A percentile compares a stretch with the other conserved stretches of the same genome.
These are phyloP conservation scores for Cylindrodendrum hubeiense DNA, from an alignment of 2,329 filamentous ascomycete genomes.

Conservation along the genomic window DNA sequence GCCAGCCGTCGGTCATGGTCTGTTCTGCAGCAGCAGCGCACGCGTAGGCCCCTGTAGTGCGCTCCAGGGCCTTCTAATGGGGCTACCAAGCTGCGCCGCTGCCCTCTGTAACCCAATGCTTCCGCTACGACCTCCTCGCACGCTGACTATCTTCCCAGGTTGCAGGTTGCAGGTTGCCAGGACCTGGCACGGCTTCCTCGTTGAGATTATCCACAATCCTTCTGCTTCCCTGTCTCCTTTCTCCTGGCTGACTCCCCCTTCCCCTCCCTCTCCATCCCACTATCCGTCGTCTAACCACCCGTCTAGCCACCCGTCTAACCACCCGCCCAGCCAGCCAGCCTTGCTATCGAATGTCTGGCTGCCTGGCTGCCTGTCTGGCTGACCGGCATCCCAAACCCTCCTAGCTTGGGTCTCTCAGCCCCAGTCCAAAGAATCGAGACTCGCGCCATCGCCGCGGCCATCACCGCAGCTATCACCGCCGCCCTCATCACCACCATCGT, in stretches of 20 bases:
- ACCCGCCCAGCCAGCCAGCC: neutral
- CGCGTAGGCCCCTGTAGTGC: neutral
- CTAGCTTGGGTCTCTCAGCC: neutral
- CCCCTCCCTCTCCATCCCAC: too few species aligned
- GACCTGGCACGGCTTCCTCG: neutral
- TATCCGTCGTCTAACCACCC: neutral
- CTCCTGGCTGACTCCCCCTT: neutral
- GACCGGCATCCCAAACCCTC: slow-evolving; percentile 2
- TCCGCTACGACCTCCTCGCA: neutral
- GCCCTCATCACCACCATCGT: neutral
- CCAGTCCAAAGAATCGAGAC: neutral
- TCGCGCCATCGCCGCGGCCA: slow-evolving; percentile 1
- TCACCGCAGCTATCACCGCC: neutral
- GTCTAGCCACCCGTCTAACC: neutral
- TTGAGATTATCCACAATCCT: slow-evolving; percentile 4
- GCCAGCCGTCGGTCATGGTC: neutral
- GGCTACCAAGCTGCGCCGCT: neutral
- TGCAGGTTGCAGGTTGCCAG: too few species aligned
- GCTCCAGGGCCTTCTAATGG: neutral
- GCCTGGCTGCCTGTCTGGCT: neutral
- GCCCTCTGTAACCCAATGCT: neutral
- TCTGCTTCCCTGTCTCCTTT: neutral
- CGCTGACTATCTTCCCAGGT: neutral
- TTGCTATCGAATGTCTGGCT: neutral
- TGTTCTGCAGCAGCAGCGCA: neutral